Base-by-base conservation (phyloP, 148 eudicot genomes). In the Talinum fruticosum region DNA sequence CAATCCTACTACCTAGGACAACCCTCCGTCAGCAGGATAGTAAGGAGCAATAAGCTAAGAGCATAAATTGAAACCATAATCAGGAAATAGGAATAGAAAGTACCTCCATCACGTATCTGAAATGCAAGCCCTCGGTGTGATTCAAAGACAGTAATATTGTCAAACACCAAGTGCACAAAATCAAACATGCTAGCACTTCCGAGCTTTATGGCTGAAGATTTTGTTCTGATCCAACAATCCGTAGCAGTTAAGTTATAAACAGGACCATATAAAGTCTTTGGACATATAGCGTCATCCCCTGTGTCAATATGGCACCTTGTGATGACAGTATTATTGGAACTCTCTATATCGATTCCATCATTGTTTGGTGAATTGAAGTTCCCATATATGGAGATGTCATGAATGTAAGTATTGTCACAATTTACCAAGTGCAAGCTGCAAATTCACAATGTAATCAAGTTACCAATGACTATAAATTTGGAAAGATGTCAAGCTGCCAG, bases 51-150 rank as follows among this genome's bases (percentile, higher is more conserved):
- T 69, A 28, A 23, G 23, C 49, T 37, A 37, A 69, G 23, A 37
- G 49, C 49, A 18, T 12, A 35, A 33, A 35, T 15, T 67, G 71
- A 64, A 54, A 16, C 34, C 4, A 18, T 2, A 72, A 33, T 34
- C 19, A 33, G 24, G 36, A 34, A 44, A 24, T 32, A 49, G 61
- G 61, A 36, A 14, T 1, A 49, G 24, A 73, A n/a, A 34, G 61
- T 89, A 96, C 99, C 99, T 90, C 99, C 99, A 87, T 96, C 99
- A 6, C 99, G 97, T 69, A 96, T 93, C 80, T 96, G 99, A 57
- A 96, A 69, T 34, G 81, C 99, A 69, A 96, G 94, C 21, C 99
- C 99, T 83, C 99, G 85, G 77, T 96, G 99, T 76, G 99, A 96
- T 73, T 96, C 97, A 12, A 76, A 74, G 77, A 96, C 87, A 59